A percentile compares a stretch with the other conserved stretches of the same genome.
Evolutionary conservation across 2,329 filamentous ascomycete species (phyloP).

Genomic region (Akanthomyces uredinophilus): DNA sequence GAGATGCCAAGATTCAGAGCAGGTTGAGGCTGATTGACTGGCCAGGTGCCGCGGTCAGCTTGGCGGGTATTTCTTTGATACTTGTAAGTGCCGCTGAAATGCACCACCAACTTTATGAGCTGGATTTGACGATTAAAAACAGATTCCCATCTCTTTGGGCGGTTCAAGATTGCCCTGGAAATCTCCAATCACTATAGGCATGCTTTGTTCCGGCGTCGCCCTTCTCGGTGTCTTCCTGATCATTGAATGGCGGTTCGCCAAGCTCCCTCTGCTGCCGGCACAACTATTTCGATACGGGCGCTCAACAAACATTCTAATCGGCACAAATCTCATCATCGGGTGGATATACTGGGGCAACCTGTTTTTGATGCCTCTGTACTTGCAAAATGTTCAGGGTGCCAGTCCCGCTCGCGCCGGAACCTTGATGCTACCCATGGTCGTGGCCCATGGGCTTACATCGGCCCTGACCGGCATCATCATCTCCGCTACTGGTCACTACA

Average conservation of each 20-base stretch:
- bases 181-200: not conserved
- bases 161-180: not conserved
- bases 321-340: not conserved
- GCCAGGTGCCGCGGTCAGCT: not conserved
- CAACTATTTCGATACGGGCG: conserved; percentile 5
- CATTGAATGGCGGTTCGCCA: conserved; percentile 4
- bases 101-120: not conserved
- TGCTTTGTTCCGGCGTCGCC: not conserved
- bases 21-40: not conserved
- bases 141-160: not conserved
- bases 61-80: not conserved
- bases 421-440: not conserved
- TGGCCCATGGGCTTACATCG: conserved; percentile 1
- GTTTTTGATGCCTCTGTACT: not conserved
- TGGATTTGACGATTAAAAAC: not conserved
- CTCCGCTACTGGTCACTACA: not conserved
- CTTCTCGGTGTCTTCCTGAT: not conserved
- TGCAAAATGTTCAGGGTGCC: not conserved
- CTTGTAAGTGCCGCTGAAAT: not conserved
- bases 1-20: not conserved
- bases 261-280: not conserved
- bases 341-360: conserved; percentile 8
- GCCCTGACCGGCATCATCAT: conserved; percentile 8
- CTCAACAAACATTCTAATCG: conserved; percentile 2
- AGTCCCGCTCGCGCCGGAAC: conserved; percentile 1